A percentile compares a stretch with the other conserved stretches of the same genome.
phyloP scores from a whole-genome alignment of 257 asterid species.

The Jacaranda mimosifolia region DNA sequence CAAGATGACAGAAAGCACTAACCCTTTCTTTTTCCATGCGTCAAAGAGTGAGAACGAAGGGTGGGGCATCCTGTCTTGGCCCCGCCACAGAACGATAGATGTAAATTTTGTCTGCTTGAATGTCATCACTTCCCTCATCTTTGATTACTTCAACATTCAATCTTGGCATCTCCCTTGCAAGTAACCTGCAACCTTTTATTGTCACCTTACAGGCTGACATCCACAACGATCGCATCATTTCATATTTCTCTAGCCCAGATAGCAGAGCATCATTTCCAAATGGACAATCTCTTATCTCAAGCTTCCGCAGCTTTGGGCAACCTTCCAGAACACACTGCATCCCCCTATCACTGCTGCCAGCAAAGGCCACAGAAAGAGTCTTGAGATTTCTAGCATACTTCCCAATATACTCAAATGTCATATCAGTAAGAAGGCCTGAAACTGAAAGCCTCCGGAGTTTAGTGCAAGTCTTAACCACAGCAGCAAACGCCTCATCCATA shows the following conservation, averaged over 20 bases:
- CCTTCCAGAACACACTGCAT: constrained; percentile 82
- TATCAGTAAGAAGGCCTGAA: constrained; percentile 80
- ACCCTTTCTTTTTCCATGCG: constrained; percentile 35
- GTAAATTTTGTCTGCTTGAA: constrained; percentile 51
- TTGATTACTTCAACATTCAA: constrained; percentile 80
- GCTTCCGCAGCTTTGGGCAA: constrained; percentile 85
- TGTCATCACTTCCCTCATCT: constrained; percentile 40
- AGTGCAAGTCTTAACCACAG: constrained; percentile 79
- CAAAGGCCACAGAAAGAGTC: constrained; percentile 89
- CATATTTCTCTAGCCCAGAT: constrained; percentile 70
- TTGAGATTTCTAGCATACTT: constrained; percentile 78
- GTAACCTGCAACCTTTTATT: constrained; percentile 65
- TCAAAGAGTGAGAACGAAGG: constrained; percentile 79
- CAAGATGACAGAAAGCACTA: constrained; percentile 23
- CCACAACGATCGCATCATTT: constrained; percentile 82
- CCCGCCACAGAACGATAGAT: constrained; percentile 69
- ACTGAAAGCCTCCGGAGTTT: constrained; percentile 83
- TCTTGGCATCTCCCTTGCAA: constrained; percentile 76
- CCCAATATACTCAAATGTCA: constrained; percentile 80
- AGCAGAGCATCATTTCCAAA: constrained; percentile 79
- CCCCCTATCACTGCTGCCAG: constrained; percentile 80
- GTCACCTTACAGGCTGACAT: constrained; percentile 82
- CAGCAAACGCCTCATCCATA: constrained; percentile 93
- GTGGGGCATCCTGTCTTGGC: constrained; percentile 81
- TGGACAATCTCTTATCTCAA: constrained; percentile 89